phyloP scores from a whole-genome alignment of 176 grass and related monocot species.

The Themeda triandra region DNA sequence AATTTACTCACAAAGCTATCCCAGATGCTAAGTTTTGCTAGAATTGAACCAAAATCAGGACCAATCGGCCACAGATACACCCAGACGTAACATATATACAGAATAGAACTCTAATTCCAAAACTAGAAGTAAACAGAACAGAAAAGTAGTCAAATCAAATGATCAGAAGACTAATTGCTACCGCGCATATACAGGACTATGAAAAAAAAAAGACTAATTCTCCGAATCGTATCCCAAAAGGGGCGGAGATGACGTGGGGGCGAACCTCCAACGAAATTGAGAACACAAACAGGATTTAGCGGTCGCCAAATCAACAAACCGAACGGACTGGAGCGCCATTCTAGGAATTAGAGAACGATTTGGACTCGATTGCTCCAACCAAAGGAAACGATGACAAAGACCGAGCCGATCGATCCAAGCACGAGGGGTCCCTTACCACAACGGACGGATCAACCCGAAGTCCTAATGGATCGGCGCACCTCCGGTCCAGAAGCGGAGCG shows the following conservation, averaged over 20 bases:
- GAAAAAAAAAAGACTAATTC: neutral
- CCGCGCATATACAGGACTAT: neutral
- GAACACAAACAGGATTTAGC: neutral
- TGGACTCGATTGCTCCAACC: neutral
- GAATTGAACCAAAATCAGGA: neutral
- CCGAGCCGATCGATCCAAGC: neutral
- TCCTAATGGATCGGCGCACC: conserved; percentile 2
- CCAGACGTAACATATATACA: neutral
- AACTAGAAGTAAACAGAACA: neutral
- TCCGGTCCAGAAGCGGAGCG: neutral
- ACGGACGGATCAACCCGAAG: neutral
- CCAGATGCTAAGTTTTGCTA: neutral
- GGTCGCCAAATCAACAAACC: neutral
- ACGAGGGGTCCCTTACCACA: neutral
- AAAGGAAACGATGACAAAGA: neutral
- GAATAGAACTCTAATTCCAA: neutral
- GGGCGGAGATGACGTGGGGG: neutral
- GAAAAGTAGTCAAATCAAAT: no score
- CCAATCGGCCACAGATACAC: neutral
- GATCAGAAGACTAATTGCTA: no score
- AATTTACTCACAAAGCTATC: neutral
- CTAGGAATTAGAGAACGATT: neutral
- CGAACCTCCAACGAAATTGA: neutral
- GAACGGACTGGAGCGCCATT: neutral
- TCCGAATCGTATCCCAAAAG: neutral